Percentiles rank a stretch among this genome's conserved stretches.
phyloP scores from a whole-genome alignment of 495 filamentous ascomycete genomes.

The Podospora fimiseda region DNA sequence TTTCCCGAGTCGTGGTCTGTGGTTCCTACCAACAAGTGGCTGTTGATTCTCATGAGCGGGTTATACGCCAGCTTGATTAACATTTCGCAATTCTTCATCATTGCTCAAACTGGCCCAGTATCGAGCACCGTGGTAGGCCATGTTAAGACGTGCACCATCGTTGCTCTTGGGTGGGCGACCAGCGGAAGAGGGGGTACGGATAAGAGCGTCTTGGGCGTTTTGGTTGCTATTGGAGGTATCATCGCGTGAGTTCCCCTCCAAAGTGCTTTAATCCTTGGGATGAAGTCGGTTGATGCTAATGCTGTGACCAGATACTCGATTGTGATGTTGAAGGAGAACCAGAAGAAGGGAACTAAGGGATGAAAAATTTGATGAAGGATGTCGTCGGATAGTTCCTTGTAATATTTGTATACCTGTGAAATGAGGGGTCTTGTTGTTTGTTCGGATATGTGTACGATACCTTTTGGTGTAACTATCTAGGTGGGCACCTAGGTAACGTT shows the following conservation, averaged over 20 bases:
- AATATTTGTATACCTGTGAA: too few species aligned
- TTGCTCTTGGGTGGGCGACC: conserved; percentile 50
- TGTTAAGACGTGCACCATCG: conserved; percentile 55
- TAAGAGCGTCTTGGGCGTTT: conserved; percentile 45
- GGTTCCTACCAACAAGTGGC: conserved; percentile 44
- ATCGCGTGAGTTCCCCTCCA: conserved; percentile 32
- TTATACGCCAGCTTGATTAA: conserved; percentile 63
- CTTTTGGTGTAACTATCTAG: not conserved
- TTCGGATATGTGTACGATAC: not conserved
- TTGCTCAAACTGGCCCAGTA: conserved; percentile 62
- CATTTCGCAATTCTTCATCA: conserved; percentile 69
- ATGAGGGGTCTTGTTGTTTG: not conserved
- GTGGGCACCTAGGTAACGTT: conserved; percentile 6
- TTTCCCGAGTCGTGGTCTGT: conserved; percentile 46
- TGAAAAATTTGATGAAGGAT: not conserved
- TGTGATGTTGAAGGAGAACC: conserved; percentile 40
- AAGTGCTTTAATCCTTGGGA: not conserved
- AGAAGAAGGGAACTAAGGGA: conserved; percentile 12
- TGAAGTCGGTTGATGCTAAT: conserved; percentile 6
- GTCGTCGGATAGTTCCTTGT: not conserved
- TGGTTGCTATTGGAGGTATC: conserved; percentile 50
- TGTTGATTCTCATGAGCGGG: conserved; percentile 53
- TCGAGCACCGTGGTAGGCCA: conserved; percentile 69
- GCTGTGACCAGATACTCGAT: conserved; percentile 40
- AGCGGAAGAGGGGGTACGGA: conserved; percentile 48